phyloP scores from a whole-genome alignment of 176 grass and related monocot species.

The Carex cristatella region DNA sequence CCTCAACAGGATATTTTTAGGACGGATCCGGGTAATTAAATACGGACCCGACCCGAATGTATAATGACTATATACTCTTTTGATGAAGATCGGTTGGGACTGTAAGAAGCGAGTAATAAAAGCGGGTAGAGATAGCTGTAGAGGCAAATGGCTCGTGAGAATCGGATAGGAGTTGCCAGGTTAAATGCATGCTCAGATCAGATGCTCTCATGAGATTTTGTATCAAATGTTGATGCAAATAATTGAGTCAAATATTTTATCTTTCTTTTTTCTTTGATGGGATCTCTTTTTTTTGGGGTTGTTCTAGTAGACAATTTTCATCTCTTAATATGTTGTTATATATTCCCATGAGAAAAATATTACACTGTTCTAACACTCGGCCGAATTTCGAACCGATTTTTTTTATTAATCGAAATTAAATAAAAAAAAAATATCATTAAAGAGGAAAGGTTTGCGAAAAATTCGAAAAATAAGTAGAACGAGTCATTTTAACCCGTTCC shows the following conservation, averaged over 20 bases:
- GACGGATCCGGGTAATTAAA: background rate
- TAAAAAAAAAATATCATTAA: no score
- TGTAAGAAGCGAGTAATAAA: background rate
- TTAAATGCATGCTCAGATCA: background rate
- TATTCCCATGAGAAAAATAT: background rate
- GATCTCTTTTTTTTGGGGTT: background rate
- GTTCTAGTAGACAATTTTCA: background rate
- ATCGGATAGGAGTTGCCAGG: slow-evolving; percentile 14
- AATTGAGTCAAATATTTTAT: background rate
- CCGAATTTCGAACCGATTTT: no score
- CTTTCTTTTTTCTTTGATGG: no score
- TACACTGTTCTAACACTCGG: no score
- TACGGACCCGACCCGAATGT: background rate
- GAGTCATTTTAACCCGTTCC: no score
- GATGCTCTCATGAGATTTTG: background rate
- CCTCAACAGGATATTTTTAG: background rate
- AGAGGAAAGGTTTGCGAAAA: no score
- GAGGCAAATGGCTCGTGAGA: slow-evolving; percentile 18
- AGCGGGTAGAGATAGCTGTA: background rate
- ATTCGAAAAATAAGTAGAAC: no score
- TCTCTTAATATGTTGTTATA: background rate
- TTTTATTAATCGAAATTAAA: no score
- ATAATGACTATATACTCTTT: background rate
- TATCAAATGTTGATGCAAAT: background rate
- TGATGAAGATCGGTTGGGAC: slow-evolving; percentile 12